phyloP scores from a whole-genome alignment of 2,329 filamentous ascomycete genomes.

The Phialophora expanda region DNA sequence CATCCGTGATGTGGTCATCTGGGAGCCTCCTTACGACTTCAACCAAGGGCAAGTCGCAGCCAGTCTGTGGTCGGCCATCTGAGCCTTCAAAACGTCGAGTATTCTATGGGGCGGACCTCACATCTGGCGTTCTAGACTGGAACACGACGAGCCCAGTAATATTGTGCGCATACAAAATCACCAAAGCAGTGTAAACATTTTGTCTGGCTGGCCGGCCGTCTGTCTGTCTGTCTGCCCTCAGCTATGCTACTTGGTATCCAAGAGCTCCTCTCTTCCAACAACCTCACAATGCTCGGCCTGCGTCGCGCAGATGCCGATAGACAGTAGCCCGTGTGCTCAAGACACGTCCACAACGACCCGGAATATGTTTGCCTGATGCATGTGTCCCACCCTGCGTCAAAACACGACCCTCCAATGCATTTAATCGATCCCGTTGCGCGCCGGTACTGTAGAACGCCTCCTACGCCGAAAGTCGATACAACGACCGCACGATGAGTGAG shows the following conservation, averaged over 20 bases:
- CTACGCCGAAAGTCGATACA: not conserved
- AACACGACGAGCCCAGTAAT: slow-evolving; percentile 1
- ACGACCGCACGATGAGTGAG: not conserved
- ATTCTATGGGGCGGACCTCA: not conserved
- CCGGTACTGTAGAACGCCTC: not conserved
- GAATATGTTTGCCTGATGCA: not conserved
- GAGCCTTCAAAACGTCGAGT: not conserved
- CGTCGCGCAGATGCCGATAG: not conserved
- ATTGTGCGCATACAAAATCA: not conserved
- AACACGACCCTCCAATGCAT: not conserved
- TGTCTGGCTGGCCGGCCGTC: no score
- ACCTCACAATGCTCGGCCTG: not conserved
- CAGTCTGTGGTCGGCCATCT: not conserved
- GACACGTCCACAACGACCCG: not conserved
- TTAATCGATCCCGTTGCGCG: not conserved
- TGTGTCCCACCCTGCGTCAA: not conserved
- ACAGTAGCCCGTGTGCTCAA: not conserved
- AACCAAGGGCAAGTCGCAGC: not conserved
- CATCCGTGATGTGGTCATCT: not conserved
- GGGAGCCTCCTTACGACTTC: not conserved
- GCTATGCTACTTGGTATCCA: slow-evolving; percentile 1
- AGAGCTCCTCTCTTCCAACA: not conserved
- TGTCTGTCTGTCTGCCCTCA: not conserved
- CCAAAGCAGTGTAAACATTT: not conserved
- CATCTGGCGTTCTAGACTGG: slow-evolving; percentile 5